phyloP scores from a whole-genome alignment of 306 rosid species.

The Crataegus laevigata region DNA sequence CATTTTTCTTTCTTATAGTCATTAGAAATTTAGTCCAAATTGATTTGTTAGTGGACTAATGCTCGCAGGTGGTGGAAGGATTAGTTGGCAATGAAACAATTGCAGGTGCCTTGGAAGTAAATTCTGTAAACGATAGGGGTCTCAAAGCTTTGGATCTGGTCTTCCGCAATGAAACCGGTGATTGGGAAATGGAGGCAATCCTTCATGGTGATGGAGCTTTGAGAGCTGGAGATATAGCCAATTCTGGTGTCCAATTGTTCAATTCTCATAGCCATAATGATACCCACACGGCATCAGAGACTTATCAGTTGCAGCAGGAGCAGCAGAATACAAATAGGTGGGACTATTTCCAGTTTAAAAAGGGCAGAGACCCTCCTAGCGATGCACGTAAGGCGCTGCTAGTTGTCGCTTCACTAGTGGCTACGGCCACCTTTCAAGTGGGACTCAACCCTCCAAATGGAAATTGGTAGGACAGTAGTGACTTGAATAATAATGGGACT shows the following conservation, averaged over 20 bases:
- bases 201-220: not conserved
- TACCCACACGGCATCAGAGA: not conserved
- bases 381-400: slow-evolving; percentile 16
- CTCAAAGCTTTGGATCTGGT: not conserved
- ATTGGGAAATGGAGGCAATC: not conserved
- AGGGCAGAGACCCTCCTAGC: slow-evolving; percentile 28
- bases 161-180: not conserved
- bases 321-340: too few species aligned
- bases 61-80: not conserved
- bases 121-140: not conserved
- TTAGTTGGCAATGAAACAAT: not conserved
- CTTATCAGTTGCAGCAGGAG: too few species aligned
- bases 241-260: not conserved
- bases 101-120: not conserved
- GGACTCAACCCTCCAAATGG: slow-evolving; percentile 27
- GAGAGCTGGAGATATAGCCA: not conserved
- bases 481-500: not conserved
- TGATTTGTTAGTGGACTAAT: not conserved
- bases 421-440: slow-evolving; percentile 23
- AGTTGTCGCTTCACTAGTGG: slow-evolving; percentile 18
- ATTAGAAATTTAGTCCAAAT: too few species aligned
- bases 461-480: slow-evolving; percentile 12
- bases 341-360: slow-evolving; percentile 26
- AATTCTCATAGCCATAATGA: not conserved
- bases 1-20: not conserved